Percentiles rank a stretch among this genome's conserved stretches.
These are phyloP conservation scores for Yarrowia divulgata DNA, from an alignment of 805 yeast genomes.

Conservation along the genomic window DNA sequence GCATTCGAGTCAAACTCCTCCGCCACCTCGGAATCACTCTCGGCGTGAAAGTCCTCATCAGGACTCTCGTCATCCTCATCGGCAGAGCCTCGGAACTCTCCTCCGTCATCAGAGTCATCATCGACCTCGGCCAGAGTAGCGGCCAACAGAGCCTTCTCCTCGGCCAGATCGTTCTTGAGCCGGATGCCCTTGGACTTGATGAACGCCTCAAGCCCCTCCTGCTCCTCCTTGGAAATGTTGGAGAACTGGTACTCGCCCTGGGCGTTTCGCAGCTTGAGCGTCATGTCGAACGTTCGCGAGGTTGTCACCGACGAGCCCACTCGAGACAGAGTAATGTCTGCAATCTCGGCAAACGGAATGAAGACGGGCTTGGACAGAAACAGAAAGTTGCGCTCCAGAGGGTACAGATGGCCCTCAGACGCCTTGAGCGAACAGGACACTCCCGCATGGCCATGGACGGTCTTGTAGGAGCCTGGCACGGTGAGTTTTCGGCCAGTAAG, in stretches of 20 bases:
- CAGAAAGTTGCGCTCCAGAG: conserved; percentile 88
- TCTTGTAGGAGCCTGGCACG: conserved; percentile 80
- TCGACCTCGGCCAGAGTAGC: conserved; percentile 67
- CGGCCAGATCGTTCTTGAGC: conserved; percentile 87
- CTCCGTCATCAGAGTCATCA: conserved; percentile 63
- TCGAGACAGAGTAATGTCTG: conserved; percentile 81
- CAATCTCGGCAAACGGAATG: conserved; percentile 84
- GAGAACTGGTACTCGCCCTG: conserved; percentile 82
- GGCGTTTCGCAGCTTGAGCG: conserved; percentile 71
- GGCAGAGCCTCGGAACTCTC: conserved; percentile 65
- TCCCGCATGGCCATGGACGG: conserved; percentile 81
- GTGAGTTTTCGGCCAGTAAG: conserved; percentile 85
- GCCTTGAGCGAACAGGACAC: conserved; percentile 93
- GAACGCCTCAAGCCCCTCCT: conserved; percentile 74
- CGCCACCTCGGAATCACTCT: conserved; percentile 71
- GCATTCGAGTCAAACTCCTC: conserved; percentile 84
- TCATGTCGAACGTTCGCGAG: conserved; percentile 92
- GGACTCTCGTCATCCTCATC: conserved; percentile 72
- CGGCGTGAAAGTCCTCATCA: conserved; percentile 84
- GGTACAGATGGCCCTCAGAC: conserved; percentile 90
- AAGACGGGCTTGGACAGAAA: conserved; percentile 93
- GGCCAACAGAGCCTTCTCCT: conserved; percentile 81
- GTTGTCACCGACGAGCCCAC: conserved; percentile 78
- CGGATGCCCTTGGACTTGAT: conserved; percentile 77
- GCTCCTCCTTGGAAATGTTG: conserved; percentile 89